A percentile compares a stretch with the other conserved stretches of the same genome.
phyloP scores from a whole-genome alignment of 1,284 basidiomycete genomes.

The Ustilago hordei region DNA sequence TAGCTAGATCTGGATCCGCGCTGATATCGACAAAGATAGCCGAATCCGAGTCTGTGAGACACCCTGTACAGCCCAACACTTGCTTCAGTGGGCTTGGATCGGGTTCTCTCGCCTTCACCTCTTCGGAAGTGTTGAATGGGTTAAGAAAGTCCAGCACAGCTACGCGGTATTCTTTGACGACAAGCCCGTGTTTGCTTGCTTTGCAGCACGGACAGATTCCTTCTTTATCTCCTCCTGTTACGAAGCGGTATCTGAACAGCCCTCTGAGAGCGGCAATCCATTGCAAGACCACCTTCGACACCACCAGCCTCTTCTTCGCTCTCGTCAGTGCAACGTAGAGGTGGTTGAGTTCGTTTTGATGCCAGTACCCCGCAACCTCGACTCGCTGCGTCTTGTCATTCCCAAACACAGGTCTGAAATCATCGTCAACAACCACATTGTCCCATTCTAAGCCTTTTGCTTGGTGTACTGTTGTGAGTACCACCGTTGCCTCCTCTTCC shows the following conservation, averaged over 20 bases:
- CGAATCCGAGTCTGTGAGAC: constrained; percentile 19
- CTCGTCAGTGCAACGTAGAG: constrained; percentile 63
- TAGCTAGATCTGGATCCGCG: constrained; percentile 27
- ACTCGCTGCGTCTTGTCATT: constrained; percentile 30
- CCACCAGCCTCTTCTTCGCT: constrained; percentile 52
- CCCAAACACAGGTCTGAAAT: constrained; percentile 55
- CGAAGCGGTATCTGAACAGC: constrained; percentile 31
- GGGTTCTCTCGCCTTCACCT: background rate
- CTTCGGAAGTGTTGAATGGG: constrained; percentile 6
- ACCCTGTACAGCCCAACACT: constrained; percentile 29
- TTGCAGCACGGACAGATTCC: constrained; percentile 37
- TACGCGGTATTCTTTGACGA: constrained; percentile 31
- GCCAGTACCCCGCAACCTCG: constrained; percentile 43
- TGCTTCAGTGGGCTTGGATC: constrained; percentile 23
- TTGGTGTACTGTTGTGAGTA: constrained; percentile 63
- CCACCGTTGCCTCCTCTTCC: constrained; percentile 45
- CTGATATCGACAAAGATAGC: constrained; percentile 15
- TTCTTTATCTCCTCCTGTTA: constrained; percentile 27
- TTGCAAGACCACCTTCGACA: constrained; percentile 42
- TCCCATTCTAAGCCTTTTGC: constrained; percentile 67
- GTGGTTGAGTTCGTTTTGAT: constrained; percentile 61
- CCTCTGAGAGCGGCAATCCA: constrained; percentile 60
- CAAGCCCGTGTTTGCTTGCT: constrained; percentile 30
- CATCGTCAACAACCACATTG: constrained; percentile 56
- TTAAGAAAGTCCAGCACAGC: constrained; percentile 42